Percentiles rank a stretch among this genome's conserved stretches.
phyloP scores from a whole-genome alignment of 176 grass and related monocot species.

The Oryza glumipatula region DNA sequence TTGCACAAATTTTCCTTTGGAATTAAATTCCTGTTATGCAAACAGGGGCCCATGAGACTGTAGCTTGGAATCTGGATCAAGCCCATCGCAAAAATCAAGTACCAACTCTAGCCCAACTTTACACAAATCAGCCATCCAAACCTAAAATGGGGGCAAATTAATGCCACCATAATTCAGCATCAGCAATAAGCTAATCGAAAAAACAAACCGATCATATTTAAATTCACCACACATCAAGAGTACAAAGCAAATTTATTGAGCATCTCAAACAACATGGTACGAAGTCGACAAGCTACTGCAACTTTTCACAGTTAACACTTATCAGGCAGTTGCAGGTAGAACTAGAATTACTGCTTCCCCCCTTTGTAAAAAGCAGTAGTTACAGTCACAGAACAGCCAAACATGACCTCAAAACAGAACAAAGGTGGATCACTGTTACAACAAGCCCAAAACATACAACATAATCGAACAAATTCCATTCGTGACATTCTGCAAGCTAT shows the following conservation, averaged over 20 bases:
- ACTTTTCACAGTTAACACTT: background rate
- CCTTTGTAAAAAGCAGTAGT: slow-evolving; percentile 11
- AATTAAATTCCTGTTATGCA: background rate
- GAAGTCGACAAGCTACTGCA: background rate
- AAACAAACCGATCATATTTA: background rate
- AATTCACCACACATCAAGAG: background rate
- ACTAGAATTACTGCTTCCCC: background rate
- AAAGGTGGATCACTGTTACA: background rate
- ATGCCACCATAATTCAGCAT: background rate
- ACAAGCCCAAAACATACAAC: slow-evolving; percentile 6
- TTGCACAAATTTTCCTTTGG: background rate
- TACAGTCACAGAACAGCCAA: background rate
- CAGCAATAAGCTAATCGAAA: background rate
- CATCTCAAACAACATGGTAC: slow-evolving; percentile 11
- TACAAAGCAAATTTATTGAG: slow-evolving; percentile 34
- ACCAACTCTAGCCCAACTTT: too few relatives aligned
- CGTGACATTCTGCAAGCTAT: slow-evolving; percentile 27
- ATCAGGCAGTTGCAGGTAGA: background rate
- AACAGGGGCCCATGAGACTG: background rate
- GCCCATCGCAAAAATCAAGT: too few relatives aligned
- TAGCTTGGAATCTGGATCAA: too few relatives aligned
- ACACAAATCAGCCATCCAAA: too few relatives aligned
- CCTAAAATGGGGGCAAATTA: too few relatives aligned
- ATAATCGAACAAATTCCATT: background rate
- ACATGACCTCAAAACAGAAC: background rate